A percentile compares a stretch with the other conserved stretches of the same genome.
Evolutionary conservation across 202 grass and related monocot species (phyloP).

Genomic region (Carex arenaria): DNA sequence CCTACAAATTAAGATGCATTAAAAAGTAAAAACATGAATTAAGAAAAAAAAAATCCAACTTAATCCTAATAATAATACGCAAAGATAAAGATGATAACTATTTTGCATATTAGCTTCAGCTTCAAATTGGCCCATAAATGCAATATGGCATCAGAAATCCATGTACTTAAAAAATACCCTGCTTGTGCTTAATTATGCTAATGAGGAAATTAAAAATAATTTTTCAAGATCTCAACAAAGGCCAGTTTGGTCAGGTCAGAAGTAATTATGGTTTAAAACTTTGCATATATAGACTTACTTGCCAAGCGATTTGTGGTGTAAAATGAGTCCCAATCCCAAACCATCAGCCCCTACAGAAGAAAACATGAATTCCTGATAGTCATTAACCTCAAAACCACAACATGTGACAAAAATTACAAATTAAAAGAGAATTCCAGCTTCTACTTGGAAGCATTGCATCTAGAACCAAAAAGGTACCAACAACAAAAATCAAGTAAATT

Average conservation of each 20-base stretch:
- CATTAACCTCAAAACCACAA: background rate
- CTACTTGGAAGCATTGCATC: background rate
- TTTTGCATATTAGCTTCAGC: background rate
- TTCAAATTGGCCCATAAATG: background rate
- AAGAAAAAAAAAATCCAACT: background rate
- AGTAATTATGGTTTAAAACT: constrained; percentile 1
- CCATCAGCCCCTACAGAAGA: constrained; percentile 61
- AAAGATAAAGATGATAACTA: background rate
- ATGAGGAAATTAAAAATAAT: background rate
- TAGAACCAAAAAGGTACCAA: background rate
- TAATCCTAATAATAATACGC: background rate
- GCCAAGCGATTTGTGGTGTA: constrained; percentile 92
- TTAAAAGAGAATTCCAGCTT: background rate
- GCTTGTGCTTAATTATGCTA: background rate
- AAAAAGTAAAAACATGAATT: background rate
- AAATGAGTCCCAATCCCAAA: constrained; percentile 67
- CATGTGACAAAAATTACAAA: background rate
- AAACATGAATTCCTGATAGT: background rate
- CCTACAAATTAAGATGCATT: constrained; percentile 26
- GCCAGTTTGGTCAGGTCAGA: background rate
- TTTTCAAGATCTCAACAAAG: background rate
- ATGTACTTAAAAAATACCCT: background rate
- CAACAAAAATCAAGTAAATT: background rate
- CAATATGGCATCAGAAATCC: background rate
- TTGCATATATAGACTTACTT: constrained; percentile 46